Conservation (phyloP, 2,329 filamentous ascomycete species). For the Penicillium concentricum region DNA sequence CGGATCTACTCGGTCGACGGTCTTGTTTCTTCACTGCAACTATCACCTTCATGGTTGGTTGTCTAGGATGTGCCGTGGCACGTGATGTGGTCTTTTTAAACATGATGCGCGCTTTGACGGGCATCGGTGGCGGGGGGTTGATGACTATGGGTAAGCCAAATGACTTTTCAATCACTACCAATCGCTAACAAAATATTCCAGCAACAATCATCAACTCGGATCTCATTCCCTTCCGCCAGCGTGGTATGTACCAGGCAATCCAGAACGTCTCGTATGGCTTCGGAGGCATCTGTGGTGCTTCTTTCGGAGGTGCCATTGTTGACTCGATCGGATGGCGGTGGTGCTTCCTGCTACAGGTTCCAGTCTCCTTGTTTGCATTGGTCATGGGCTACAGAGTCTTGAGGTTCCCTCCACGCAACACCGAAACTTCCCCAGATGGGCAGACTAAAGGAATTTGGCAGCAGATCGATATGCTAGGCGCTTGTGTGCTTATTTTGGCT, state of each 20-base stretch:
- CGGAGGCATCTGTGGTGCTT: slow-evolving; percentile 58
- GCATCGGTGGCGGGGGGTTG: slow-evolving; percentile 70
- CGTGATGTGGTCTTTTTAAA: slow-evolving; percentile 69
- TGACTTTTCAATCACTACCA: not conserved
- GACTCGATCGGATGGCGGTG: slow-evolving; percentile 49
- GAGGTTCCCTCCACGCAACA: slow-evolving; percentile 40
- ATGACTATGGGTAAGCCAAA: slow-evolving; percentile 56
- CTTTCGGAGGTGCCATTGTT: slow-evolving; percentile 45
- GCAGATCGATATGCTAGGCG: slow-evolving; percentile 59
- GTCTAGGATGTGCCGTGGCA: slow-evolving; percentile 68
- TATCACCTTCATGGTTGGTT: slow-evolving; percentile 63
- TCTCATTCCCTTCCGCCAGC: slow-evolving; percentile 68
- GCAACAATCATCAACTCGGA: slow-evolving; percentile 70
- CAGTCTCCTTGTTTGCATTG: slow-evolving; percentile 57
- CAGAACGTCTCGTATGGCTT: slow-evolving; percentile 64
- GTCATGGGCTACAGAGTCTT: slow-evolving; percentile 55
- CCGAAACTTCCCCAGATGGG: not conserved
- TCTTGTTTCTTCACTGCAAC: slow-evolving; percentile 64
- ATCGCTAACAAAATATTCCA: slow-evolving; percentile 4
- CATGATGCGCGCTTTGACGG: slow-evolving; percentile 67
- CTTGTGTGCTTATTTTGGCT: slow-evolving; percentile 57
- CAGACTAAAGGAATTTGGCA: slow-evolving; percentile 45
- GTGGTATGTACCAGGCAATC: slow-evolving; percentile 68
- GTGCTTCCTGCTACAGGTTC: slow-evolving; percentile 62
- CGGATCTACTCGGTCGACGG: slow-evolving; percentile 64